Base-by-base conservation (phyloP, 2,329 filamentous ascomycete genomes). In the Stagonosporopsis rhizophila region DNA sequence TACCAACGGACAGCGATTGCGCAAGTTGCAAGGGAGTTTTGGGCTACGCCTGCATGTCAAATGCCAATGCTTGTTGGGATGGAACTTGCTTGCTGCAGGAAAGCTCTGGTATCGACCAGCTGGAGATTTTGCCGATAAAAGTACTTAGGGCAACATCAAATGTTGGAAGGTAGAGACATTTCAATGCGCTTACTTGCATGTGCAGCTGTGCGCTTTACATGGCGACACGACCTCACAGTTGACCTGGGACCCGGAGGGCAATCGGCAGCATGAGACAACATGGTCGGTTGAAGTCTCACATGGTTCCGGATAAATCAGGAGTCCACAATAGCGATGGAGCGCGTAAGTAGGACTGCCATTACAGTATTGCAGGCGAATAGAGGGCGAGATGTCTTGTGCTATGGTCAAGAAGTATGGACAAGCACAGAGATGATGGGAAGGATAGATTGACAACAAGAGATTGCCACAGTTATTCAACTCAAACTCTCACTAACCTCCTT, bases 401-500 rank as follows among this genome's bases (percentile, higher is more conserved):
- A 12, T 30, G 28, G 28, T 4, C 28, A 30, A 30, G 4, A 9
- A 27, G 25, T 27, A 5, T 9, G 28, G 5, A 6, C 12, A n/a
- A n/a, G 30, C 15, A 32, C 30, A 15, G 14, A 15, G 14, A 5
- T 15, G n/a, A 32, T 7, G 4, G 14, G 12, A 19, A 9, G 3
- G 25, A 19, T 11, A 7, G 7, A 8, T 17, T 17, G 25, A 42
- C 15, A 19, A 11, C 0, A 17, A 11, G 11, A 42, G 8, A 12
- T 3, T 19, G 9, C 19, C 19, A 14, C 12, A 35, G n/a, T 8
- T 32, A 39, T 37, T 56, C 44, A 58, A 35, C 39, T 58, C 34
- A 58, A 48, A 56, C 61, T 68, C 34, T 60, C 63, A 53, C 73
- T 76, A 4, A 79, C 54, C 0, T 72, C 69, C 54, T 72, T 77